Evolutionary conservation across 768 basidiomycete genomes (phyloP), one percentile per base, ranked within the genome.

Genomic region (Daedaleopsis sinensis): DNA sequence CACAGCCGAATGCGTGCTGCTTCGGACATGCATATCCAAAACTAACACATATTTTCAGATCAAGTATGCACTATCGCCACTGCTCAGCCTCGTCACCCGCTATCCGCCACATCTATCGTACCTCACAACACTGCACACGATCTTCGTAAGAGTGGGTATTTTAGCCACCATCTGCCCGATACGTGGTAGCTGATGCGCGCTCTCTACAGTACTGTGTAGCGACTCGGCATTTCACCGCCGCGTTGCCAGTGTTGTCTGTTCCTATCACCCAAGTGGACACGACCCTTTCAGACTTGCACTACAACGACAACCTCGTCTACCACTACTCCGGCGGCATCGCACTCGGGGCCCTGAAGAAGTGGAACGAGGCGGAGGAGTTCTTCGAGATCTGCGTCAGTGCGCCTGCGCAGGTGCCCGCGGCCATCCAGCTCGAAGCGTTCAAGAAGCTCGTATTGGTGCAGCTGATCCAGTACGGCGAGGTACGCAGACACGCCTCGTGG

Each of bases 361-460:
- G 88, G 85, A 67, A 76, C 2, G 81, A 87, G 10, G 91, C 94
- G 0, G 84, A 86, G 59, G 89, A 92, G 57, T 87, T 83, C 63
- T 88, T 95, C 52, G 94, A 96, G 74, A 89, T 90, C 27, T 89
- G 88, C 60, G 86, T 87, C 23, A 84, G 83, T 37, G 72, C 73
- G 11, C 74, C 74, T 18, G 74, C 72, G 8, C 68, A 68, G 36
- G 81, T 82, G 21, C 89, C 85, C 5, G 88, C 82, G 3, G 85
- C 89, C 9, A 77, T 95, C 3, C 94, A 96, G 72, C 73, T 94
- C 67, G 94, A 95, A 69, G 94, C 94, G 0, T 76, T 89, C 67
- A 96, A 96, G 80, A 94, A 95, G 74, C 76, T 94, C 50, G 75
- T 82, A 21, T 78, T 96, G 5, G 84, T 94, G 6, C 93, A 94